phyloP scores from a whole-genome alignment of 208 protist species.

The Porcisia deanei region DNA sequence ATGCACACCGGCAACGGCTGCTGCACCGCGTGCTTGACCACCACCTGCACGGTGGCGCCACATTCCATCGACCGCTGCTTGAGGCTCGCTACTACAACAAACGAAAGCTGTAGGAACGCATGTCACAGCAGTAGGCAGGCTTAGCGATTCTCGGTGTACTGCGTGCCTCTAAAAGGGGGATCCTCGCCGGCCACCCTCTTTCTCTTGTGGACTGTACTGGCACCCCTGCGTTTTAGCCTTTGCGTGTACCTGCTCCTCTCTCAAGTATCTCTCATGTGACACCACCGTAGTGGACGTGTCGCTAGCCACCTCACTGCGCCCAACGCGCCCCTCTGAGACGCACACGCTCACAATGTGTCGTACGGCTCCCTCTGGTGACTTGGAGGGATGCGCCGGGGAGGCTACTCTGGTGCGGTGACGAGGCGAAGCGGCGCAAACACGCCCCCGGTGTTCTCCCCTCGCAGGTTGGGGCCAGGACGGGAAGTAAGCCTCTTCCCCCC shows the following conservation, averaged over 20 bases:
- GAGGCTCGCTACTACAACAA: constrained; percentile 37
- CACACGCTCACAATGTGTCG: not conserved
- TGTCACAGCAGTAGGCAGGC: not conserved
- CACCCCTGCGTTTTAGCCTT: not conserved
- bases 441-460: no score
- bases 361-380: not conserved
- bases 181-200: not conserved
- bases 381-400: not conserved
- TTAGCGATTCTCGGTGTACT: not conserved
- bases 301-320: not conserved
- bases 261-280: not conserved
- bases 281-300: not conserved
- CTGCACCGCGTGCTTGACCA: constrained; percentile 45
- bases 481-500: no score
- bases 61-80: constrained; percentile 38
- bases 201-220: not conserved
- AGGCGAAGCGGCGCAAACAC: no score
- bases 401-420: no score
- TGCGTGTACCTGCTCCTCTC: not conserved
- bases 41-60: constrained; percentile 30
- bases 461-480: no score
- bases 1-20: constrained; percentile 46
- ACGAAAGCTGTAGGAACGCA: constrained; percentile 24
- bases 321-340: not conserved
- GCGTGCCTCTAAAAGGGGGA: not conserved